phyloP scores from a whole-genome alignment of 2,329 filamentous ascomycete genomes.

The Diaporthe australafricana region DNA sequence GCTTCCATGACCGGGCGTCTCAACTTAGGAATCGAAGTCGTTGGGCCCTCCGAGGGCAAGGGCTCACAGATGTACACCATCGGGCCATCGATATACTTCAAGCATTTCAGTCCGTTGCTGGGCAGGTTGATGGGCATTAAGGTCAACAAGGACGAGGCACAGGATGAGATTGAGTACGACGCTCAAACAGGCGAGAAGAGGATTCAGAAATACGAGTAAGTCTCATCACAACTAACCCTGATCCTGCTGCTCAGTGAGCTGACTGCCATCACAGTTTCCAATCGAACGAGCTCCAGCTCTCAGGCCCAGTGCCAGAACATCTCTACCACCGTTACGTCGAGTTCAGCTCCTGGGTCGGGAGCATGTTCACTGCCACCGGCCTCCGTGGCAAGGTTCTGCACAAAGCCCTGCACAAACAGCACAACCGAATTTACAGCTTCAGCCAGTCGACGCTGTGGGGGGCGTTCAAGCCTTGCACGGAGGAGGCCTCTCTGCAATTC shows the following conservation, averaged over 20 bases:
- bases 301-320: slow-evolving; percentile 81
- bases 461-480: slow-evolving; percentile 72
- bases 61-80: slow-evolving; percentile 81
- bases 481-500: slow-evolving; percentile 81
- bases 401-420: slow-evolving; percentile 89
- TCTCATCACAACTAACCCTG: slow-evolving; percentile 35
- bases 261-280: slow-evolving; percentile 75
- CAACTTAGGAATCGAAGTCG: slow-evolving; percentile 79
- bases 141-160: slow-evolving; percentile 67
- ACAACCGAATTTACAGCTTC: slow-evolving; percentile 89
- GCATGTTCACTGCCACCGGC: slow-evolving; percentile 86
- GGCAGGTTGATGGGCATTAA: slow-evolving; percentile 82
- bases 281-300: slow-evolving; percentile 89
- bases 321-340: slow-evolving; percentile 95
- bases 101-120: slow-evolving; percentile 90
- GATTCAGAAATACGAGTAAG: slow-evolving; percentile 81
- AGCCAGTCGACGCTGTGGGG: slow-evolving; percentile 81
- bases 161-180: slow-evolving; percentile 51
- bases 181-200: slow-evolving; percentile 58
- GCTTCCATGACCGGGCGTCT: slow-evolving; percentile 78
- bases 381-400: slow-evolving; percentile 84
- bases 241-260: neutral
- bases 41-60: slow-evolving; percentile 79
- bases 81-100: slow-evolving; percentile 80
- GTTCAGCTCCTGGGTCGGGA: slow-evolving; percentile 89